Evolutionary conservation across 1,139 yeast genomes (phyloP).

Genomic region (Zygosaccharomyces pseudobailii): DNA sequence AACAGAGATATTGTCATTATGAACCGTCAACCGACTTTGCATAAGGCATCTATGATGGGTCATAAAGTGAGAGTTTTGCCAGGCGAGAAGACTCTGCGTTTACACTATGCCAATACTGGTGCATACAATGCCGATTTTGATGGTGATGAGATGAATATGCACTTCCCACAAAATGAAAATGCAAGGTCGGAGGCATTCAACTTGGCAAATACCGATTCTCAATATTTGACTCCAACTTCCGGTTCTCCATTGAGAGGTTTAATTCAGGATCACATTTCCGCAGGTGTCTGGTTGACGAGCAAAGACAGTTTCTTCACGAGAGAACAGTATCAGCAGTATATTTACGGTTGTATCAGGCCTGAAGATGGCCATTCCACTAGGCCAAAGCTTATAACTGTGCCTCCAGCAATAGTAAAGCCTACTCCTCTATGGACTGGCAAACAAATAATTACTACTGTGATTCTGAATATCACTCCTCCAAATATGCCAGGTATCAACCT

Average conservation of each 20-base stretch:
- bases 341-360: constrained; percentile 92
- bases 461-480: constrained; percentile 79
- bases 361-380: constrained; percentile 95
- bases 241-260: constrained; percentile 98
- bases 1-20: constrained; percentile 93
- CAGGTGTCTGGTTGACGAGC: constrained; percentile 96
- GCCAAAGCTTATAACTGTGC: constrained; percentile 67
- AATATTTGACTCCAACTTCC: constrained; percentile 95
- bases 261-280: constrained; percentile 97
- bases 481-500: constrained; percentile 89
- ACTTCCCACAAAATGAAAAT: constrained; percentile 97
- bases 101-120: constrained; percentile 98
- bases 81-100: constrained; percentile 91
- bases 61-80: constrained; percentile 96
- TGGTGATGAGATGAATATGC: constrained; percentile 99
- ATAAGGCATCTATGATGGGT: constrained; percentile 99
- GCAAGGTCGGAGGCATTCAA: constrained; percentile 96
- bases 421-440: constrained; percentile 97
- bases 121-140: constrained; percentile 99
- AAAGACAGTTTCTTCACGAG: constrained; percentile 89
- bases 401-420: constrained; percentile 88
- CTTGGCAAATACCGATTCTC: constrained; percentile 94
- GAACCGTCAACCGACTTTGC: constrained; percentile 99
- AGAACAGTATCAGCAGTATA: constrained; percentile 87
- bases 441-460: constrained; percentile 87